A percentile compares a stretch with the other conserved stretches of the same genome.
Evolutionary conservation across 1,284 basidiomycete genomes (phyloP).

Genomic region (Caloboletus firmus): DNA sequence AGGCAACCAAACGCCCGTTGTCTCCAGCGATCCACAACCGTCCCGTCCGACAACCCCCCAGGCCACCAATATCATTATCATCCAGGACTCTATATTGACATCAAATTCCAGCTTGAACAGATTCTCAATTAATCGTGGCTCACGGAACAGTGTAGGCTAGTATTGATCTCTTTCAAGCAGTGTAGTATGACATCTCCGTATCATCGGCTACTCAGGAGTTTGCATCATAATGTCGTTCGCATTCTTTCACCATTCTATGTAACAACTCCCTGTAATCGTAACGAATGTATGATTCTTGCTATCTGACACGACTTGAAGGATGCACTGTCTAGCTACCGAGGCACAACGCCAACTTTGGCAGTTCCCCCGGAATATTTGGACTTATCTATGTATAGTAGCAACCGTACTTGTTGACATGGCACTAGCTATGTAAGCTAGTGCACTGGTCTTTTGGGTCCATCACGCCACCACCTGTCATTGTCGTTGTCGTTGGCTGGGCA

Average conservation of each 20-base stretch:
- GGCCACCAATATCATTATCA: not conserved
- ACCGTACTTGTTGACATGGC: not conserved
- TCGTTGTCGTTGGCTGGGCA: not conserved
- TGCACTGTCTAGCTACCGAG: not conserved
- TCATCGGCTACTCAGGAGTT: conserved; percentile 1
- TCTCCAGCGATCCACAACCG: not conserved
- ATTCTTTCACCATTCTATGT: not conserved
- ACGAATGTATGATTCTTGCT: not conserved
- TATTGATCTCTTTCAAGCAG: not conserved
- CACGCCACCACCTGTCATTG: not conserved
- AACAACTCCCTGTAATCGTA: not conserved
- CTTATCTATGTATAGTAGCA: not conserved
- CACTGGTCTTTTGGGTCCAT: not conserved
- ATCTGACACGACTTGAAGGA: too few species aligned
- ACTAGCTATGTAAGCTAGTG: not conserved
- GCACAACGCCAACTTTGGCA: not conserved
- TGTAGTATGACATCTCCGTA: conserved; percentile 2
- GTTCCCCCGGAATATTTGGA: not conserved
- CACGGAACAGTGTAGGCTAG: conserved; percentile 10
- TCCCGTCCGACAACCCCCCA: conserved; percentile 3
- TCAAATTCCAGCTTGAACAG: conserved; percentile 1
- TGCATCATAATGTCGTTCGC: not conserved
- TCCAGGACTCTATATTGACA: conserved; percentile 7
- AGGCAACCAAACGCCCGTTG: not conserved
- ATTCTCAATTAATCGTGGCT: not conserved